Base-by-base conservation (phyloP, 2,329 filamentous ascomycete species). In the Botrytis medusae region DNA sequence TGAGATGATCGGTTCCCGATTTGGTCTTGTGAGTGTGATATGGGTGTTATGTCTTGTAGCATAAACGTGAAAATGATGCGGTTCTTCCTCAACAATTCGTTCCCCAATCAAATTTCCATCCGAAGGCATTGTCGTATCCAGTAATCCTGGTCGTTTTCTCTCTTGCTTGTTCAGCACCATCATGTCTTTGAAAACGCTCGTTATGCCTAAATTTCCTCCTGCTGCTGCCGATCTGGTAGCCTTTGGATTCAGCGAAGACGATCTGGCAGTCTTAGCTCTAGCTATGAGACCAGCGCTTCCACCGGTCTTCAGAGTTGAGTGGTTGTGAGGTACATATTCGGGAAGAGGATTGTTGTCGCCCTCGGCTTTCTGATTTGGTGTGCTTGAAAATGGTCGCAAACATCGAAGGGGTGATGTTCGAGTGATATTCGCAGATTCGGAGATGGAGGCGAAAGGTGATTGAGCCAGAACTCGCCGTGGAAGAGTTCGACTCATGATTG, bases 21-120 rank as follows among this genome's bases (percentile, higher is more conserved):
- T 91, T 42, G 96, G 95, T 79, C 91, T 91, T 34, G 94, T 93
- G 77, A 98, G 89, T 1, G 95, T 98, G 79, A 99, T 88, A 83
- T 98, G 94, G 32, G 93, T 96, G 85, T 99, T 99, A 88, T 98
- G 96, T 84, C 94, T 97, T 82, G 93, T 91, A 42, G 92, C 85
- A 84, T 90, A 95, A 82, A 99, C 86, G 84, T 97, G 93, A 76
- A 99, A 87, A 82, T 97, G 94, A 85, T 94, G 94, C 3, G 93
- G 91, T 80, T 92, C 88, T 54, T 82, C 77, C 69, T 84, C 80
- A 62, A 85, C 83, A 3, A 73, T 76, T 7, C 77, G n/a, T 6
- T 72, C 72, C 16, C 29, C 76, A 54, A 79, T 63, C 46, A 78
- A 71, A 20, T 79, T 70, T 78, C 79, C 75, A 69, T 72, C 68